These are phyloP conservation scores for Phylloporus arenicola DNA, from an alignment of 768 basidiomycete species.

Conservation along the genomic window DNA sequence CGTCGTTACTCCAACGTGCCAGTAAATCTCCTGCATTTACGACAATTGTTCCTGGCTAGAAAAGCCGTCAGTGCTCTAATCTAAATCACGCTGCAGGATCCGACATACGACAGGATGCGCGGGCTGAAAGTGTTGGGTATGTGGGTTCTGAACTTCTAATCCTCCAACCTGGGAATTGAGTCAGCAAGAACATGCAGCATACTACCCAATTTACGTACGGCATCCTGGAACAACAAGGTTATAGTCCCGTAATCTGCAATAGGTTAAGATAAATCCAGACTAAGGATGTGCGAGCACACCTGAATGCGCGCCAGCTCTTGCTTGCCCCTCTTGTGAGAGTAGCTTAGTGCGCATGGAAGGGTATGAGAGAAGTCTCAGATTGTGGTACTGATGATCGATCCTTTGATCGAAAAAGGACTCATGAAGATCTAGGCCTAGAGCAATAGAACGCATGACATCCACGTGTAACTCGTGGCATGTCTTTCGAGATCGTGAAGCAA, in stretches of 20 bases:
- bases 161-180: constrained; percentile 57
- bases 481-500: constrained; percentile 30
- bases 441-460: constrained; percentile 80
- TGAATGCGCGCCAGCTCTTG: constrained; percentile 79
- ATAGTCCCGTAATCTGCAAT: constrained; percentile 73
- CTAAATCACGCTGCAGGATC: background rate
- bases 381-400: constrained; percentile 74
- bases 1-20: constrained; percentile 79
- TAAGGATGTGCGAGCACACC: constrained; percentile 33
- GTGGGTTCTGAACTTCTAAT: constrained; percentile 76
- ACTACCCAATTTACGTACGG: constrained; percentile 32
- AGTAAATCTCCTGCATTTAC: constrained; percentile 80
- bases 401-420: constrained; percentile 73
- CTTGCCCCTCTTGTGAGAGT: constrained; percentile 59
- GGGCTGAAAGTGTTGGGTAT: constrained; percentile 64
- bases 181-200: background rate
- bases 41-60: constrained; percentile 73
- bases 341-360: constrained; percentile 63
- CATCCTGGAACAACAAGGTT: constrained; percentile 77
- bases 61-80: constrained; percentile 2
- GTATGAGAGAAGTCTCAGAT: constrained; percentile 75
- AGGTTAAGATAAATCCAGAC: background rate
- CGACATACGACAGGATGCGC: constrained; percentile 68
- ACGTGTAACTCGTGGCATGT: constrained; percentile 74
- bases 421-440: constrained; percentile 67